Conservation (phyloP, 2,329 filamentous ascomycete genomes). For the Ophiostoma ips region DNA sequence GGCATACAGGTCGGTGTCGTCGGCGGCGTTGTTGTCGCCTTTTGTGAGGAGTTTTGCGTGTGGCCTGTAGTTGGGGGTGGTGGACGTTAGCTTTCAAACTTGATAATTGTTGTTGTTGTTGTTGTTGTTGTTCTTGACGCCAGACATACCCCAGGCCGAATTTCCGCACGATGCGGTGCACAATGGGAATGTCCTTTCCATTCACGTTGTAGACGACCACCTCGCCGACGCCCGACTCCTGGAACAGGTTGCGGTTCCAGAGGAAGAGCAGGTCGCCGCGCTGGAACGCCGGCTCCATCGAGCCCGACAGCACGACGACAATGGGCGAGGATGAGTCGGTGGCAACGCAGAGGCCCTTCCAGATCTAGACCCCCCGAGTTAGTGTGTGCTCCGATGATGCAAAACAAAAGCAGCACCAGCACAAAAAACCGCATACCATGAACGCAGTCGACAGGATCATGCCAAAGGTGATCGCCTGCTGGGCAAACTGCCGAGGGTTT, state of each 20-base stretch:
- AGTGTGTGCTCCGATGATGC: constrained; percentile 12
- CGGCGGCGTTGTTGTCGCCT: constrained; percentile 88
- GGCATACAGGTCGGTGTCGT: constrained; percentile 79
- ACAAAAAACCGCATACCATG: constrained; percentile 61
- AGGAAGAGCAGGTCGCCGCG: constrained; percentile 62
- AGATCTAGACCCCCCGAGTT: constrained; percentile 44
- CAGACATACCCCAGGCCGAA: constrained; percentile 46
- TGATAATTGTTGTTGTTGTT: no score
- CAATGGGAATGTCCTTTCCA: constrained; percentile 94
- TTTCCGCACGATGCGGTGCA: constrained; percentile 77
- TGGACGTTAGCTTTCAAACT: constrained; percentile 1
- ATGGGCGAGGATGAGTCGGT: constrained; percentile 66
- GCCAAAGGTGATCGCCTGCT: constrained; percentile 79
- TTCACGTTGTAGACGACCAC: constrained; percentile 63
- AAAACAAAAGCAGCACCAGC: no score
- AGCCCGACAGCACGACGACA: constrained; percentile 72
- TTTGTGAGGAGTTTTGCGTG: constrained; percentile 76
- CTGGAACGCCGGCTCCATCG: constrained; percentile 74
- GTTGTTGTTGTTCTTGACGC: no score
- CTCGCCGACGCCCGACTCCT: constrained; percentile 36
- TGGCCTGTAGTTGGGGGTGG: constrained; percentile 22
- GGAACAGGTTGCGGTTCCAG: constrained; percentile 55
- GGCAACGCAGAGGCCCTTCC: constrained; percentile 74
- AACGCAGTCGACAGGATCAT: constrained; percentile 84
- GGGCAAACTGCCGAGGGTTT: constrained; percentile 67